Evolutionary conservation across 148 eudicot species (phyloP), one percentile per base, ranked within the genome.

Genomic region (Salicornia ramosissima): DNA sequence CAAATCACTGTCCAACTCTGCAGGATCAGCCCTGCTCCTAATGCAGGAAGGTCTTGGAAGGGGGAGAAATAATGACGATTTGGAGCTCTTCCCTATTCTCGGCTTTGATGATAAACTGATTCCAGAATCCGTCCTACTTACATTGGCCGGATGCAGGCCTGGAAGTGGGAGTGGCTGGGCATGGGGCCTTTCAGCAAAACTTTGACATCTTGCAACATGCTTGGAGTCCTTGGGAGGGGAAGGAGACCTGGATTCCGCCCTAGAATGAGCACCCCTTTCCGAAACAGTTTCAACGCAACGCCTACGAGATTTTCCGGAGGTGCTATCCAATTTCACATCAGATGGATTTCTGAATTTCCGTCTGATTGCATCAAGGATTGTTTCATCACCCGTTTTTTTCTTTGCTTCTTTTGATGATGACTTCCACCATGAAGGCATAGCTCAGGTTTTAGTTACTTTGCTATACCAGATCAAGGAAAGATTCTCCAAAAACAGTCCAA

Each of bases 101-200:
- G 90, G 80, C 69, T 90, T 93, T 46, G 86, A 69, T 14, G 88
- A 72, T 69, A 79, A 56, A 67, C 84, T 85, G 56, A 86, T 84
- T 70, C 87, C 92, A 57, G 96, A 86, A 78, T 93, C 87, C 18
- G 95, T 84, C 22, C 96, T 90, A 25, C 81, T 81, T 63, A 90
- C 83, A 49, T 69, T 67, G 54, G 83, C 81, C 70, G 81, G 83
- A 75, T 79, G 87, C 71, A 81, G 69, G 61, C 73, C 77, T 39
- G 97, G 98, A 73, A 88, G 82, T 11, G 98, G 98, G 72, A 93
- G 94, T 60, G 96, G 92, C 75, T 93, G 94, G n/a, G 91, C 79
- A 75, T 63, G 78, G 62, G 96, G 83, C 66, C 96, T 83, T 77
- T 90, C 97, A 28, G 76, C 81, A 80, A 94, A 94, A 79, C 99